These are phyloP conservation scores for Ceratocystis huliohia DNA, from an alignment of 2,329 filamentous ascomycete genomes.

Conservation along the genomic window DNA sequence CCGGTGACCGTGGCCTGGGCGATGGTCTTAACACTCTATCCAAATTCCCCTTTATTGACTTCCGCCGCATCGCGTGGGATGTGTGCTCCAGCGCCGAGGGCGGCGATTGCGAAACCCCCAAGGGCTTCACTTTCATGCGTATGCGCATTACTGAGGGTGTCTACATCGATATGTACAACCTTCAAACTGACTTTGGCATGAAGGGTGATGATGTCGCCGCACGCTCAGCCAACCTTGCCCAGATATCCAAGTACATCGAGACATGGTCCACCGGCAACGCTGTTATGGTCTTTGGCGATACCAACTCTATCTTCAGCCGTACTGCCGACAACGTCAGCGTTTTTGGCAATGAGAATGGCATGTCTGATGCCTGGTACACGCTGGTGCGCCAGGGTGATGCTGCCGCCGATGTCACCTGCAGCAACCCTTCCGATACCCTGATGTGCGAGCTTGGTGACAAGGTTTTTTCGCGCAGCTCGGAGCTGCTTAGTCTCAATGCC, in stretches of 20 bases:
- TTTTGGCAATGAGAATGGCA: constrained; percentile 38
- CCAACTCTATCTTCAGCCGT: constrained; percentile 52
- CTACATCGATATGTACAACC: constrained; percentile 52
- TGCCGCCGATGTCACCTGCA: constrained; percentile 36
- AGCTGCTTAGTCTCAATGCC: constrained; percentile 36
- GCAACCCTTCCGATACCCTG: constrained; percentile 41
- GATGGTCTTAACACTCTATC: constrained; percentile 52
- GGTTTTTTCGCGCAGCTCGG: constrained; percentile 44
- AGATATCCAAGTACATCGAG: constrained; percentile 46
- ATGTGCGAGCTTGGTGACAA: constrained; percentile 57
- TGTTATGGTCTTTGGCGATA: constrained; percentile 52
- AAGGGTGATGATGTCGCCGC: constrained; percentile 40
- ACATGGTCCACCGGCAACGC: constrained; percentile 45
- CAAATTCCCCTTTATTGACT: constrained; percentile 44
- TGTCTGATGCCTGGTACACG: constrained; percentile 49
- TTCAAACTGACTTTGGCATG: constrained; percentile 53
- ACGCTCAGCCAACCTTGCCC: constrained; percentile 45
- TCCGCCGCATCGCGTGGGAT: constrained; percentile 46
- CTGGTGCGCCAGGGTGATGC: constrained; percentile 39
- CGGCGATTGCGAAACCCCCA: constrained; percentile 52
- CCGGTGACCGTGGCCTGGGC: constrained; percentile 50
- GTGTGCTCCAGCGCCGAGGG: constrained; percentile 43
- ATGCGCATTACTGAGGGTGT: constrained; percentile 34
- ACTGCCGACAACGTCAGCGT: constrained; percentile 41
- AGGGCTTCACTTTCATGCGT: constrained; percentile 58